Evolutionary conservation across 148 eudicot genomes (phyloP), one percentile per base, ranked within the genome.

Genomic region (Vaccinium corymbosum): DNA sequence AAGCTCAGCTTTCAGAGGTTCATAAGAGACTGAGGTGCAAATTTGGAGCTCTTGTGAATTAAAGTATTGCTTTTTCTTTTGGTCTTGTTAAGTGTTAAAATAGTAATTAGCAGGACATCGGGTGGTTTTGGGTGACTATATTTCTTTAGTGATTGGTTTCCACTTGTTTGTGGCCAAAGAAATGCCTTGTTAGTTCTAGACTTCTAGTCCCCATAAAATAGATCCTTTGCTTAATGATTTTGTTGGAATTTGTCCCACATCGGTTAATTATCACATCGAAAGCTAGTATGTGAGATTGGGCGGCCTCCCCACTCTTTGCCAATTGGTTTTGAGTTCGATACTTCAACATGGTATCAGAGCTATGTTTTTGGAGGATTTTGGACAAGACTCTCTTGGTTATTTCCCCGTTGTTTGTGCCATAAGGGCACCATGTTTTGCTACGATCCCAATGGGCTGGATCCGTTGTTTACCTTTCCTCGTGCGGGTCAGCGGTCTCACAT

Each of bases 21-120:
- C 87, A 86, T 22, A 89, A 85, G 84, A 89, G 90, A 85, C 88
- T 91, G 50, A 85, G 92, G 92, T 91, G 50, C 61, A 71, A 70
- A 35, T 70, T 80, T 49, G 72, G 29, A 75, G 20, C 42, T 32
- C 32, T 72, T 78, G 27, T 49, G 19, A 29, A 49, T 85, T 79
- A 35, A 78, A 70, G 71, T 27, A 68, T 68, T 29, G 42, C 73
- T 13, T 68, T 35, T 22, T 52, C 46, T 56, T 29, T 32, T 68
- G 42, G 35, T 29, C 17, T 68, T 27, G 73, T 68, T 29, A 16
- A 68, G 14, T 11, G 17, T 68, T 29, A 68, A 68, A 27, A 3
- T 27, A 17, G 73, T 27, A 27, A 22, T 13, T 64, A 22, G 71
- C 71, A 64, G 71, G 71, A 22, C 71, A 9, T 64, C n/a, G 3